These are phyloP conservation scores for Mycena indigotica DNA, from an alignment of 768 basidiomycete genomes.

Conservation along the genomic window DNA sequence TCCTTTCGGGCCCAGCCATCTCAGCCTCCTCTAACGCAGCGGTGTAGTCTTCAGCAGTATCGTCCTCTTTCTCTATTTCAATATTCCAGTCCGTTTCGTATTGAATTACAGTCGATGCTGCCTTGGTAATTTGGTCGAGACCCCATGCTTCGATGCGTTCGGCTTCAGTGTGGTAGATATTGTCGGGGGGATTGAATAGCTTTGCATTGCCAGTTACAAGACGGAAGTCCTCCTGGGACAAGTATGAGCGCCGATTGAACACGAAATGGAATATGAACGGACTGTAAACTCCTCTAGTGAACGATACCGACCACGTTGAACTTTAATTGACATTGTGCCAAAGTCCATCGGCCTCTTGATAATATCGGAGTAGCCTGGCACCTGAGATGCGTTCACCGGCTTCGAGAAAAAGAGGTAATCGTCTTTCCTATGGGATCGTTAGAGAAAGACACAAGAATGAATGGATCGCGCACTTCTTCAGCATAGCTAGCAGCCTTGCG, in stretches of 20 bases:
- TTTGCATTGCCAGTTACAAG: slow-evolving; percentile 77
- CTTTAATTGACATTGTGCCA: slow-evolving; percentile 81
- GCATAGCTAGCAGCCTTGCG: slow-evolving; percentile 62
- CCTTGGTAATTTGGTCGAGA: slow-evolving; percentile 72
- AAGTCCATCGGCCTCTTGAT: slow-evolving; percentile 92
- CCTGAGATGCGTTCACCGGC: slow-evolving; percentile 63
- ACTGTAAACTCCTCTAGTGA: slow-evolving; percentile 81
- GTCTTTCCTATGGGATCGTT: slow-evolving; percentile 60
- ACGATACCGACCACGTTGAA: slow-evolving; percentile 73
- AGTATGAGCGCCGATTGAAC: slow-evolving; percentile 8
- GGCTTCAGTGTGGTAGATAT: slow-evolving; percentile 75
- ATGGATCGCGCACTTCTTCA: slow-evolving; percentile 63
- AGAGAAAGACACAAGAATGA: slow-evolving; percentile 5
- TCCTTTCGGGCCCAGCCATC: slow-evolving; percentile 20
- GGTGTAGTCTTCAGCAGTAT: slow-evolving; percentile 44
- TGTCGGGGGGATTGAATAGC: slow-evolving; percentile 72
- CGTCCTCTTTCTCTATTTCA: slow-evolving; percentile 69
- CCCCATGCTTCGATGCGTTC: slow-evolving; percentile 71
- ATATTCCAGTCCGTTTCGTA: slow-evolving; percentile 86
- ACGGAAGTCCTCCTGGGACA: slow-evolving; percentile 62
- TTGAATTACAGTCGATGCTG: slow-evolving; percentile 73
- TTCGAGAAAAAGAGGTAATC: slow-evolving; percentile 82
- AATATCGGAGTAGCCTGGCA: slow-evolving; percentile 65
- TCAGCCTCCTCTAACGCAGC: slow-evolving; percentile 41
- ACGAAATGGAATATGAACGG: slow-evolving; percentile 28